A percentile compares a stretch with the other conserved stretches of the same genome.
Evolutionary conservation across 352 stramenopile species (phyloP).

Genomic region (Pythium phragmitis): DNA sequence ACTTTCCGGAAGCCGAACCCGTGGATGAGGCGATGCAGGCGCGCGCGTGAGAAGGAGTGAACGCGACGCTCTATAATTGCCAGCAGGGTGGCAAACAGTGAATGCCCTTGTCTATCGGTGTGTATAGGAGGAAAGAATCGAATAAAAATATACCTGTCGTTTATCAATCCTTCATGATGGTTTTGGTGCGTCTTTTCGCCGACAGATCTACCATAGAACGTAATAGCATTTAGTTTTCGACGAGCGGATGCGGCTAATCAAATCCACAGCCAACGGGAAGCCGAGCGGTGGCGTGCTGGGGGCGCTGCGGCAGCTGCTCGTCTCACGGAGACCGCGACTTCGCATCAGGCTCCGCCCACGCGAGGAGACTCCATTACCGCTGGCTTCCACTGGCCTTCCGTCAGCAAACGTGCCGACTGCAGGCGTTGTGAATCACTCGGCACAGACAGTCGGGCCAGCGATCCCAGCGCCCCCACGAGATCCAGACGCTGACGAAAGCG

Average conservation of each 20-base stretch:
- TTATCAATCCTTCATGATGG: too few species aligned
- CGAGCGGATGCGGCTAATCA: neutral
- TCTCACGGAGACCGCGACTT: conserved; percentile 1
- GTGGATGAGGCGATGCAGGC: conserved; percentile 57
- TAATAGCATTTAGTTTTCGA: neutral
- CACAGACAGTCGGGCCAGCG: neutral
- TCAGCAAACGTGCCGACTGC: neutral
- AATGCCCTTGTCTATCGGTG: too few species aligned
- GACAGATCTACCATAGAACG: too few species aligned
- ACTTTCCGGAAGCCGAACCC: conserved; percentile 56
- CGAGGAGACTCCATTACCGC: neutral
- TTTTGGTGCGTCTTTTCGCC: too few species aligned
- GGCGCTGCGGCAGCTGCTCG: conserved; percentile 4
- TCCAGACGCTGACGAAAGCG: conserved; percentile 5
- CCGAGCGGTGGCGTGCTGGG: conserved; percentile 2
- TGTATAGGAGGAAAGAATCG: too few species aligned
- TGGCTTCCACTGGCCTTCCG: neutral
- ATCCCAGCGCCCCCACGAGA: conserved; percentile 9
- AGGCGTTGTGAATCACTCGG: neutral
- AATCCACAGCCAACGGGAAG: neutral
- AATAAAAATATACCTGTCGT: too few species aligned
- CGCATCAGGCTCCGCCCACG: neutral
- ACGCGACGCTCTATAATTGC: too few species aligned
- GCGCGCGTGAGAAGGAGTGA: conserved; percentile 3
- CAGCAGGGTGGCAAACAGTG: too few species aligned